Evolutionary conservation across 2,329 filamentous ascomycete genomes (phyloP), one percentile per base, ranked within the genome.

Genomic region (Dothistroma septosporum): DNA sequence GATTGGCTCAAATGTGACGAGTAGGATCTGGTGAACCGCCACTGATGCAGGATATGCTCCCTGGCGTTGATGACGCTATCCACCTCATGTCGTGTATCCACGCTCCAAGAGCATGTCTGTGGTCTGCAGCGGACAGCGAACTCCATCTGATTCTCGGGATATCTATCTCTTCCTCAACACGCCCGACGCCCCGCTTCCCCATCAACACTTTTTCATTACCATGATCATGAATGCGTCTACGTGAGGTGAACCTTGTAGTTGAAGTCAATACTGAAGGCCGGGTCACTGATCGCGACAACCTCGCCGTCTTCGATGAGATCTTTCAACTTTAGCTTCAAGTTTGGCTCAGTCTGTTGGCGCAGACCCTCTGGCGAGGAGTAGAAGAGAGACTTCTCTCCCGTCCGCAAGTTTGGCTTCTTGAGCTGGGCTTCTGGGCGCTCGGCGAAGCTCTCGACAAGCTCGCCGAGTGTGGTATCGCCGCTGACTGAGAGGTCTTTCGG

Each of bases 231-330:
- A 1, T 1, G 12, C 21, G 47, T 11, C 50, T 53, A 68, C 21
- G 46, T 52, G 24, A 68, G 69, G 21, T 61, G 72, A 59, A 86
- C 70, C 69, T 81, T 82, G 74, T 82, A 87, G 66, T 83, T 82
- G 76, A 85, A 87, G 72, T 89, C 85, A 28, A 90, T 87, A 7
- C 53, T 59, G 73, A 95, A 94, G 0, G 91, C 90, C n/a, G 91
- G 89, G 75, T 97, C 93, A 16, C 91, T 92, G 52, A 99, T 88
- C n/a, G 87, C 91, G 53, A 99, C 83, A 76, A 97, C 91, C 73
- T 97, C 89, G 12, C 92, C 91, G 68, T 92, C 82, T 50, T 84
- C 83, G 22, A 99, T 82, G 64, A 99, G 76, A 28, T 96, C 91
- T 31, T 75, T 77, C 61, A 99, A 79, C 69, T 88, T 94, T 79